These are phyloP conservation scores for Candida schatavii DNA, from an alignment of 805 yeast species.

Conservation along the genomic window DNA sequence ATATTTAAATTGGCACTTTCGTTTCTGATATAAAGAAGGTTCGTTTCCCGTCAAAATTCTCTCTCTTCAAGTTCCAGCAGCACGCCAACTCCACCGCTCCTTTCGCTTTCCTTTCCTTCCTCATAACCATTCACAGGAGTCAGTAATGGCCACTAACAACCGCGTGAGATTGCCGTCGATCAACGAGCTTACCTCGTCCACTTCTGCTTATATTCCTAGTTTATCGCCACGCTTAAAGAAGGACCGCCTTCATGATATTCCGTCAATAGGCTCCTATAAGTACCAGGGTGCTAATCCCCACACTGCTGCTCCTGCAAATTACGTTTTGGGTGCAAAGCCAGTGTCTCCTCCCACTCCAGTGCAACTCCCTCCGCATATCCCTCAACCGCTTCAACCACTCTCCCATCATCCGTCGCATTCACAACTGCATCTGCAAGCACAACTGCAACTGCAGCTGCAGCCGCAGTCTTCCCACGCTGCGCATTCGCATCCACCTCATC, in stretches of 20 bases:
- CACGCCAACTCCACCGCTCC: background rate
- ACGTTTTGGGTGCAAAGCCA: conserved; percentile 8
- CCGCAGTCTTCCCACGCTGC: too few relatives aligned
- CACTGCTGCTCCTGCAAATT: conserved; percentile 8
- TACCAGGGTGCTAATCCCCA: background rate
- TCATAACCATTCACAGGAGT: background rate
- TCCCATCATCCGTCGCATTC: background rate
- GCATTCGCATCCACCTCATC: too few relatives aligned
- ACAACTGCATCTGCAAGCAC: conserved; percentile 5
- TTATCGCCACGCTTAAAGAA: conserved; percentile 3
- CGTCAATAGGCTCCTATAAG: background rate
- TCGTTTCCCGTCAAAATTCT: background rate
- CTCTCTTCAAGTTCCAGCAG: background rate
- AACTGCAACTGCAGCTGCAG: conserved; percentile 1
- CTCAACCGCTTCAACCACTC: background rate
- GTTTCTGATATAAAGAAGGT: background rate
- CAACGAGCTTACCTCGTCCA: conserved; percentile 20
- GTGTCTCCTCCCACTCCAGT: conserved; percentile 3
- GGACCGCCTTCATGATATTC: background rate
- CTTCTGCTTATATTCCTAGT: conserved; percentile 6
- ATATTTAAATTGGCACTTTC: too few relatives aligned
- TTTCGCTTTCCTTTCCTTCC: background rate
- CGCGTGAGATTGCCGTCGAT: conserved; percentile 26
- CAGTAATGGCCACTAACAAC: conserved; percentile 5
- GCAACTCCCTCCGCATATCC: conserved; percentile 3